phyloP scores from a whole-genome alignment of 2,329 filamentous ascomycete genomes.

The Hysterium pulicare region DNA sequence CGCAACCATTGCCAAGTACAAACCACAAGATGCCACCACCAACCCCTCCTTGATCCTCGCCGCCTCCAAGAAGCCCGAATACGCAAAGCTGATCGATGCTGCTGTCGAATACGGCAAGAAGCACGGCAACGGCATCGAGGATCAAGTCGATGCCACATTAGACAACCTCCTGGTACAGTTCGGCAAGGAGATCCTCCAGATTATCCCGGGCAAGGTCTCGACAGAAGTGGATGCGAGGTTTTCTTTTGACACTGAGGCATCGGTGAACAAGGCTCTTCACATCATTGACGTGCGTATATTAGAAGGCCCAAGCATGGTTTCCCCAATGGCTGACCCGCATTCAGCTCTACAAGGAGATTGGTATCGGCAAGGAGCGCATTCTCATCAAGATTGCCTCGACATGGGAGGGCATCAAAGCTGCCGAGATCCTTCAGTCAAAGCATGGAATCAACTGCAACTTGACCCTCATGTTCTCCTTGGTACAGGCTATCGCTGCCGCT shows the following conservation, averaged over 20 bases:
- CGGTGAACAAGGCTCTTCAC: slow-evolving; percentile 91
- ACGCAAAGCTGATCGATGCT: slow-evolving; percentile 83
- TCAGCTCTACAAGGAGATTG: slow-evolving; percentile 89
- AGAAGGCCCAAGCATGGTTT: neutral
- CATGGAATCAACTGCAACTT: slow-evolving; percentile 98
- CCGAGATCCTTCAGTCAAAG: slow-evolving; percentile 92
- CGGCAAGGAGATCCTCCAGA: slow-evolving; percentile 93
- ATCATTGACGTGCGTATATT: slow-evolving; percentile 76
- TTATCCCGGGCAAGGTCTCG: slow-evolving; percentile 97
- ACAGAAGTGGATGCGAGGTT: slow-evolving; percentile 96
- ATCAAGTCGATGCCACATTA: slow-evolving; percentile 84
- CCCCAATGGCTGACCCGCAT: slow-evolving; percentile 19
- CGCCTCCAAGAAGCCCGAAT: slow-evolving; percentile 96
- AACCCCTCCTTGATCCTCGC: slow-evolving; percentile 98
- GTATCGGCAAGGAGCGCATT: slow-evolving; percentile 88
- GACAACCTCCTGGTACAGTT: slow-evolving; percentile 97
- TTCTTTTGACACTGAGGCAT: slow-evolving; percentile 91
- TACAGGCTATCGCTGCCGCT: slow-evolving; percentile 92
- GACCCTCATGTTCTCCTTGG: slow-evolving; percentile 95
- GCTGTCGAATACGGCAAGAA: slow-evolving; percentile 84
- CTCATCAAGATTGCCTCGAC: slow-evolving; percentile 99
- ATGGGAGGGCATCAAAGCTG: slow-evolving; percentile 99
- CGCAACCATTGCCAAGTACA: slow-evolving; percentile 96
- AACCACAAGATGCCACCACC: slow-evolving; percentile 99
- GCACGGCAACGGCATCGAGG: slow-evolving; percentile 63